phyloP scores from a whole-genome alignment of 345 rosid species.

The Euphorbia peplus region DNA sequence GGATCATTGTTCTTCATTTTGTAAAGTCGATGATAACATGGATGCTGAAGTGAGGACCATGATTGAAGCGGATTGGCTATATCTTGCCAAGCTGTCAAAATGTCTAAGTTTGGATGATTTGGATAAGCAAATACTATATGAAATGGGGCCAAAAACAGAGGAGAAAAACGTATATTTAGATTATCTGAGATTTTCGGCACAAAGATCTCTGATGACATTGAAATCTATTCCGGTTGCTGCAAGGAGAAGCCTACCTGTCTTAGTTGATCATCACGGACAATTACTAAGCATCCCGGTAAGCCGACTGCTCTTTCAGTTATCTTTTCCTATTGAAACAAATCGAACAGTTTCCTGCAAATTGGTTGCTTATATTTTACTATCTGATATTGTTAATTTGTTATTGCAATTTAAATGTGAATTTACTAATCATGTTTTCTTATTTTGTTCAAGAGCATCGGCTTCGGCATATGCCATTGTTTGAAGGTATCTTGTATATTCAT shows the following conservation, averaged over 20 bases:
- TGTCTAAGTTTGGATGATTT: slow-evolving; percentile 24
- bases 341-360: background rate
- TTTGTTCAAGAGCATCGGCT: slow-evolving; percentile 61
- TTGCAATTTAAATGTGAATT: background rate
- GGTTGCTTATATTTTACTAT: background rate
- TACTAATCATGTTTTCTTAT: slow-evolving; percentile 1
- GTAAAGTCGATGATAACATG: slow-evolving; percentile 28
- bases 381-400: background rate
- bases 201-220: slow-evolving; percentile 43
- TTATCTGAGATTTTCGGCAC: slow-evolving; percentile 46
- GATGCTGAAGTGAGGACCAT: slow-evolving; percentile 54
- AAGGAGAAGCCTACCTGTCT: slow-evolving; percentile 76
- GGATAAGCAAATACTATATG: slow-evolving; percentile 15
- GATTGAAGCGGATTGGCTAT: slow-evolving; percentile 77
- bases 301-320: slow-evolving; percentile 6
- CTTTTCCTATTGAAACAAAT: background rate
- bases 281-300: slow-evolving; percentile 72
- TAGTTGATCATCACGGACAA: slow-evolving; percentile 46
- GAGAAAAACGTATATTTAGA: slow-evolving; percentile 20
- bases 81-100: slow-evolving; percentile 61
- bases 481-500: slow-evolving; percentile 49
- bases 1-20: slow-evolving; percentile 24
- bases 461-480: slow-evolving; percentile 62
- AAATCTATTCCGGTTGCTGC: slow-evolving; percentile 66
- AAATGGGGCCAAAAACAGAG: slow-evolving; percentile 14